Conservation (phyloP, 176 grass and related monocot genomes). For the Oryza nivara region DNA sequence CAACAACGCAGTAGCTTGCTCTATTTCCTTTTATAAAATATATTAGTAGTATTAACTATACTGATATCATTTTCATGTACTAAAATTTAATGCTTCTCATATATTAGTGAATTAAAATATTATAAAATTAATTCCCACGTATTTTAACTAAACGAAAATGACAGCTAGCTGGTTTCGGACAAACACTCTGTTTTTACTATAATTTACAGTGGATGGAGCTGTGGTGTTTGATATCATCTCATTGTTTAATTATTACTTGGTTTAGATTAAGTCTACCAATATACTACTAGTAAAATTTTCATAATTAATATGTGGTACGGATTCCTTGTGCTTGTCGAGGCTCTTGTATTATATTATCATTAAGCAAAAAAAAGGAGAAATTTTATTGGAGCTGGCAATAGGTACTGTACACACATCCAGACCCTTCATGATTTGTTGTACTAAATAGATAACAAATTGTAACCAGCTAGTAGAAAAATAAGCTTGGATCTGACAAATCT, state of each 20-base stretch:
- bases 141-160: neutral
- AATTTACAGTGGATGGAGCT: neutral
- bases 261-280: neutral
- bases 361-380: neutral
- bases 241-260: neutral
- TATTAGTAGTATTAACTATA: no score
- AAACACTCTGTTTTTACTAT: neutral
- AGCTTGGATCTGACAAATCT: conserved; percentile 1
- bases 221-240: neutral
- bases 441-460: neutral
- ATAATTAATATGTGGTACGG: neutral
- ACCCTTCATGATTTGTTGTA: neutral
- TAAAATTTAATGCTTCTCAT: no score
- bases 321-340: neutral
- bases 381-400: neutral
- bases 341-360: neutral
- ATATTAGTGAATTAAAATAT: no score
- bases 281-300: conserved; percentile 1
- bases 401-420: neutral
- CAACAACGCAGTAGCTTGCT: neutral
- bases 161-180: neutral
- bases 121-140: no score
- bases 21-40: neutral
- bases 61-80: no score
- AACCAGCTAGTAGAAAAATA: neutral